phyloP scores from a whole-genome alignment of 352 stramenopile species.

The Phytophthora chlamydospora region DNA sequence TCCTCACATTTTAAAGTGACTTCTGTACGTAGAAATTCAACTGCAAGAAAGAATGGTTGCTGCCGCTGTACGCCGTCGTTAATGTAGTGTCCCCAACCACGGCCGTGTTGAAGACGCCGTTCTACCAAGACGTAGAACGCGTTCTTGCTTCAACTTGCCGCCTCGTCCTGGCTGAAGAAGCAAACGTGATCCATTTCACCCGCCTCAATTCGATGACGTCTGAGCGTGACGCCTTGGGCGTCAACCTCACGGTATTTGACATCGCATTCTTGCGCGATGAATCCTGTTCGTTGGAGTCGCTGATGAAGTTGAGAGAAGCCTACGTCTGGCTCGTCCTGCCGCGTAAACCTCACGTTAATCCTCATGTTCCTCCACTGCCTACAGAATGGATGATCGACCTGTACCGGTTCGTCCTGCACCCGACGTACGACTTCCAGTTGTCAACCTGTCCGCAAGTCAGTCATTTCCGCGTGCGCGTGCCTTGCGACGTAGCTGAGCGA shows the following conservation, averaged over 20 bases:
- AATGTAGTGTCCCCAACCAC: slow-evolving; percentile 31
- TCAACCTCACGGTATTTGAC: slow-evolving; percentile 3
- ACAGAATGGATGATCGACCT: slow-evolving; percentile 63
- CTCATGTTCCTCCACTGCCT: slow-evolving; percentile 8
- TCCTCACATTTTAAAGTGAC: slow-evolving; percentile 1
- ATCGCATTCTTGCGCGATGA: slow-evolving; percentile 52
- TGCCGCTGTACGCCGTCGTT: slow-evolving; percentile 54
- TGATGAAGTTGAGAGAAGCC: slow-evolving; percentile 33
- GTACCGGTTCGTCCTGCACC: slow-evolving; percentile 56
- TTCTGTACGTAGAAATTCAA: slow-evolving; percentile 44
- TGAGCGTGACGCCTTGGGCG: not conserved
- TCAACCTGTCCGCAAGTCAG: slow-evolving; percentile 7
- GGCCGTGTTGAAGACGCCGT: slow-evolving; percentile 41
- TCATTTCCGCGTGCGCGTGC: slow-evolving; percentile 54
- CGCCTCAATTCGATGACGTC: slow-evolving; percentile 1
- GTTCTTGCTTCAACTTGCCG: slow-evolving; percentile 20
- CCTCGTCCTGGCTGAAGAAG: slow-evolving; percentile 43
- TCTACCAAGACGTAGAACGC: slow-evolving; percentile 25
- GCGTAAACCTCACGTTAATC: not conserved
- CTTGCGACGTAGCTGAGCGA: slow-evolving; percentile 35
- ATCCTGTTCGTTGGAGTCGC: slow-evolving; percentile 36
- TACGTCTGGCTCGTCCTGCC: slow-evolving; percentile 53
- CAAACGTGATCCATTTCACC: slow-evolving; percentile 49
- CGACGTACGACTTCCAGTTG: slow-evolving; percentile 45
- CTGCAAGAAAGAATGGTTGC: slow-evolving; percentile 51